Evolutionary conservation across 1,284 basidiomycete species (phyloP).

Genomic region (Cystobasidium pallidum): DNA sequence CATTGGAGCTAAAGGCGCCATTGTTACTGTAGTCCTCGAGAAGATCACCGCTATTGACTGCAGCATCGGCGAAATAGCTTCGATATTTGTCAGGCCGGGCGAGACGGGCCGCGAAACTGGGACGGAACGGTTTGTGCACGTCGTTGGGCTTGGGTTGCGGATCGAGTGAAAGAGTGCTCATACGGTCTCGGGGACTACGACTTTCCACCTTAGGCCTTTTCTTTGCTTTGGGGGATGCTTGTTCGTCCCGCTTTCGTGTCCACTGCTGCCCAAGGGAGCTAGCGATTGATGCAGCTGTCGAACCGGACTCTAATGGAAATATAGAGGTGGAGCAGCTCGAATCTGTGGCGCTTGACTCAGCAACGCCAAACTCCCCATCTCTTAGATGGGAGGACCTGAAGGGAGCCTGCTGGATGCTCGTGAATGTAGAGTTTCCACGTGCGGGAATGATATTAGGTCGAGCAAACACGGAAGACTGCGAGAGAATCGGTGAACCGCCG

Average conservation of each 20-base stretch:
- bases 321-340: background rate
- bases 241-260: background rate
- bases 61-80: constrained; percentile 10
- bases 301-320: background rate
- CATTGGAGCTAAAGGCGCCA: background rate
- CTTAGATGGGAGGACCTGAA: background rate
- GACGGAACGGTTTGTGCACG: background rate
- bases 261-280: background rate
- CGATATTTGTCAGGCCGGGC: background rate
- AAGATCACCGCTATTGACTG: background rate
- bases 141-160: background rate
- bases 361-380: background rate
- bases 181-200: background rate
- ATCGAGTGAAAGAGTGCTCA: background rate
- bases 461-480: background rate
- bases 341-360: background rate
- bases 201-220: background rate
- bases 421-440: background rate
- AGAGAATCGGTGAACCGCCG: background rate
- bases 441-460: background rate
- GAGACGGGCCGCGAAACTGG: background rate
- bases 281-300: background rate
- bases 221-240: background rate
- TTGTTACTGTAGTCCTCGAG: background rate
- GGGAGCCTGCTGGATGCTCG: background rate